Conservation (phyloP, 2,329 filamentous ascomycete species). For the Fusarium austroafricanum region DNA sequence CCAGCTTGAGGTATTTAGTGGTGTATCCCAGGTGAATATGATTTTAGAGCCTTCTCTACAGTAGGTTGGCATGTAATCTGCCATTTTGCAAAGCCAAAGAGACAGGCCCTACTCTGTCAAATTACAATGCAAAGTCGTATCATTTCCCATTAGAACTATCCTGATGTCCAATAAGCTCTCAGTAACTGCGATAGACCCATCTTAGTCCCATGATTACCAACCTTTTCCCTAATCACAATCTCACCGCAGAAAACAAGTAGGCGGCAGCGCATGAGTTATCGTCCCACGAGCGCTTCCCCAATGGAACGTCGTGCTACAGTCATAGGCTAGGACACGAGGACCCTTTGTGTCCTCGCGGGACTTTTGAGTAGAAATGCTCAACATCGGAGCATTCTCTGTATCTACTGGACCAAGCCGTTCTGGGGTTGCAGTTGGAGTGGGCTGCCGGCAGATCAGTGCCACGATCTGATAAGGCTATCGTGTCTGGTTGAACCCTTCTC, state of each 20-base stretch:
- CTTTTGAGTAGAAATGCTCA: background rate
- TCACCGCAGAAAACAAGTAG: background rate
- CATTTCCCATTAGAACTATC: background rate
- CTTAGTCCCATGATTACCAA: too few species aligned
- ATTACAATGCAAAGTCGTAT: too few species aligned
- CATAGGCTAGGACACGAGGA: background rate
- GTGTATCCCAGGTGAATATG: too few species aligned
- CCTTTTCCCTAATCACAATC: background rate
- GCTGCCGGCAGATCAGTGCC: conserved; percentile 19
- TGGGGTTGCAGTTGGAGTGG: conserved; percentile 18
- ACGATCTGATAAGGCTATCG: conserved; percentile 30
- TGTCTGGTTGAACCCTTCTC: background rate
- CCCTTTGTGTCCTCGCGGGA: background rate
- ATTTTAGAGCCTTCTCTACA: too few species aligned
- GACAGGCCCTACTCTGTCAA: background rate
- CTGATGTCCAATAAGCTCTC: background rate
- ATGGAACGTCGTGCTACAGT: background rate
- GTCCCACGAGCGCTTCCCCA: background rate
- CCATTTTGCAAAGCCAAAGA: too few species aligned
- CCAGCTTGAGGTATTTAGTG: too few species aligned
- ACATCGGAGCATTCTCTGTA: background rate
- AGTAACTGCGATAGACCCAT: too few species aligned
- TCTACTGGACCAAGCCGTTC: background rate
- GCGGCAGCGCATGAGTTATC: background rate
- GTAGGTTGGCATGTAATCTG: too few species aligned